Conservation (phyloP, 2,329 filamentous ascomycete species). For the Bimuria novae-zelandiae region DNA sequence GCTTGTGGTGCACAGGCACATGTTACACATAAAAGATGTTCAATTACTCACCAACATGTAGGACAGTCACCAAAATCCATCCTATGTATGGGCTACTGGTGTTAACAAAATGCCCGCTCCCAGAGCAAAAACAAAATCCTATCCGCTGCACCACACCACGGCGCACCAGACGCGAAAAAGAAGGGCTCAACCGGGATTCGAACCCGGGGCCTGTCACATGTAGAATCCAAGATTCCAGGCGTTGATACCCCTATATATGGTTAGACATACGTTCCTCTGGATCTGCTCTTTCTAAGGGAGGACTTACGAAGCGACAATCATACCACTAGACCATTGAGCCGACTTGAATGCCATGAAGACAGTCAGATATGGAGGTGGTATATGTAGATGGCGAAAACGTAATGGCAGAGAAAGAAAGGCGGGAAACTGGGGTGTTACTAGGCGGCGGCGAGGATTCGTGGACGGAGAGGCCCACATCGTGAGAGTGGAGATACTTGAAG, state of each 20-base stretch:
- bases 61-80: too few species aligned
- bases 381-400: neutral
- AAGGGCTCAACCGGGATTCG: slow-evolving; percentile 22
- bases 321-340: slow-evolving; percentile 9
- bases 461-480: too few species aligned
- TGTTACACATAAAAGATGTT: too few species aligned
- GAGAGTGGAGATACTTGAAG: too few species aligned
- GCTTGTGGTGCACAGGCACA: too few species aligned
- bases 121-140: too few species aligned
- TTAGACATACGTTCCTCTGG: neutral
- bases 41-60: too few species aligned
- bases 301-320: slow-evolving; percentile 8
- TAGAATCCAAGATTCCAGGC: slow-evolving; percentile 13
- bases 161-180: neutral
- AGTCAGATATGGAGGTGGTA: neutral
- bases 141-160: too few species aligned
- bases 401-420: neutral
- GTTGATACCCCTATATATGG: neutral
- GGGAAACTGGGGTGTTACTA: neutral
- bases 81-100: too few species aligned
- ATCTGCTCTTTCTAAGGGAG: neutral
- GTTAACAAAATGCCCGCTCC: too few species aligned
- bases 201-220: slow-evolving; percentile 37
- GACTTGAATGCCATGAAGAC: neutral
- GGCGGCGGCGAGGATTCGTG: too few species aligned